Evolutionary conservation across 2,329 filamentous ascomycete species (phyloP), one percentile per base, ranked within the genome.

Genomic region (Penicillium sclerotigenum): DNA sequence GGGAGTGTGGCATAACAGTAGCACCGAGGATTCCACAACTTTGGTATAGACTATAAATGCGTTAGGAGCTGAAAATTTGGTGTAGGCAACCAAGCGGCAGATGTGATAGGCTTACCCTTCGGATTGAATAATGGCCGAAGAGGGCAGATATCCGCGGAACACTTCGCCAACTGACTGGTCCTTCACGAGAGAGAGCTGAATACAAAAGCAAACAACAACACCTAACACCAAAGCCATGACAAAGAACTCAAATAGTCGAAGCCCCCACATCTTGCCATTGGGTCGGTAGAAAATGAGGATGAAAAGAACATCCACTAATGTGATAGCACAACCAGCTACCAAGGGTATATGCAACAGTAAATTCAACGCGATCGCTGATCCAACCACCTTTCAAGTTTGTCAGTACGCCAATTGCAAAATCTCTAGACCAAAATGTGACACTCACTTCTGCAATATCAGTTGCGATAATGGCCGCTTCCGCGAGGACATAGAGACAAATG

Each of bases 391-490:
- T n/a, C 28, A 29, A 20, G 2, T 7, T 50, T 34, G 37, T 41
- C 18, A 50, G 14, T 33, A 45, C 49, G 29, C 57, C 34, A 18
- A 48, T 28, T 7, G n/a, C 14, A 13, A 13, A 22, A 2, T 1
- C 8, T 28, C 28, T 36, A 33, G 10, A 33, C 4, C 9, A 34
- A 22, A 18, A 40, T n/a, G 9, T 8, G 11, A n/a, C 13, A 52
- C 73, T 61, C 65, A 82, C 82, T 73, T 89, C 86, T 54, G 86
- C 86, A 60, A 89, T 84, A 68, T 89, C 87, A 0, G 87, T 89
- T 0, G 87, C 87, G 51, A 89, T 84, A 55, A 89, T 89, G 57
- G 87, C 86, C 5, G 80, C 74, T 69, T 89, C 87, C 1, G 86
- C 82, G 59, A 89, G 75, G 20, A 79, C 69, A 64, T 89, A 89